Evolutionary conservation across 2,329 filamentous ascomycete species (phyloP), one percentile per base, ranked within the genome.

Genomic region (Mollisiaceae sp.): DNA sequence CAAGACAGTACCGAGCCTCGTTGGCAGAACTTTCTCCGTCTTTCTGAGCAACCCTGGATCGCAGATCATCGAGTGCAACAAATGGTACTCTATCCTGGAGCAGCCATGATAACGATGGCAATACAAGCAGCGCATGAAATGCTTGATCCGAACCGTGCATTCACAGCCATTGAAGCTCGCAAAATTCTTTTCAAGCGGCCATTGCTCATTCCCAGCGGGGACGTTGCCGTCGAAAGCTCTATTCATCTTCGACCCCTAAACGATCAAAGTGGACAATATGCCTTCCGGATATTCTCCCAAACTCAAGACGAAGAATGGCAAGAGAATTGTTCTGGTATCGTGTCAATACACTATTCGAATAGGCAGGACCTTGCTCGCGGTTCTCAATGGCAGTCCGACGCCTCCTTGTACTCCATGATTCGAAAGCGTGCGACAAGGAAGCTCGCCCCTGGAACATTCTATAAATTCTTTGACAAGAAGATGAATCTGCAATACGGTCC

Each of bases 401-500:
- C 32, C n/a, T 58, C 55, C 4, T 15, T 52, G 22, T 64, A 55
- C n/a, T 54, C 56, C 35, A 55, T 43, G 18, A 43, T 64, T 24
- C 55, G 32, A 20, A 45, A 45, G 24, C 56, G 56, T 43, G 62
- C 62, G 2, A 43, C 56, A 27, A 41, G 38, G 32, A 59, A 60
- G 38, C 56, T 64, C 45, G 43, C 56, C 15, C 35, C 62, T n/a
- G 45, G 20, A 15, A 60, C 36, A 6, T 60, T 64, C 45, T 64
- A 60, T 20, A 64, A 64, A 22, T 35, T 56, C 22, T 64, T 64
- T 20, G 62, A 64, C 12, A 63, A 63, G 43, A 63, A 63, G 27
- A 63, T 63, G 61, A 59, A 59, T 39, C 54, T 64, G 20, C 47
- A 64, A 20, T 64, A 64, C 39, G 62, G 62, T 9, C 62, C 57